Conservation (phyloP, 352 stramenopile species). For the Phytophthora sansomeana region DNA sequence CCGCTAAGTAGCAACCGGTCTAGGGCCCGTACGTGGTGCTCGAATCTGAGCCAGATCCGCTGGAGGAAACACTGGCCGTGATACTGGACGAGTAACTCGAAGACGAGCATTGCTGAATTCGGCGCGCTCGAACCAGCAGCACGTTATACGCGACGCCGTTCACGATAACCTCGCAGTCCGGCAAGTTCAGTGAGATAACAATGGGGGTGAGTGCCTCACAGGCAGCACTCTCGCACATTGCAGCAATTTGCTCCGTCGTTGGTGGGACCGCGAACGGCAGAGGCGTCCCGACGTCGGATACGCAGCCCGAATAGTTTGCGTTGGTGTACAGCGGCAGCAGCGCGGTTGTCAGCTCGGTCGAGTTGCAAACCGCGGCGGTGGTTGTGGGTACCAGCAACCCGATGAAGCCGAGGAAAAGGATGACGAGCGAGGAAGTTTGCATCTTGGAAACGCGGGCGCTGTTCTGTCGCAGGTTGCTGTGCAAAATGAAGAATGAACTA, state of each 20-base stretch:
- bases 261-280: conserved; percentile 20
- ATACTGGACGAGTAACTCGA: conserved; percentile 16
- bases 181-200: conserved; percentile 13
- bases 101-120: conserved; percentile 20
- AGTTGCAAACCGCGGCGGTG: conserved; percentile 27
- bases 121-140: conserved; percentile 17
- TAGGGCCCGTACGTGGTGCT: background rate
- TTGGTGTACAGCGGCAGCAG: conserved; percentile 10
- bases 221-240: conserved; percentile 26
- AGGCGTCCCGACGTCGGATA: conserved; percentile 9
- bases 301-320: conserved; percentile 11
- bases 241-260: conserved; percentile 12
- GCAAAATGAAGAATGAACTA: conserved; percentile 13
- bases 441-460: conserved; percentile 6
- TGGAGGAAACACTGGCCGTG: conserved; percentile 10
- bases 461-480: background rate
- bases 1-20: too few relatives aligned
- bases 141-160: conserved; percentile 29
- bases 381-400: conserved; percentile 10
- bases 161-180: conserved; percentile 25
- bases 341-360: conserved; percentile 15
- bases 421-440: conserved; percentile 32
- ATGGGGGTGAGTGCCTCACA: conserved; percentile 18
- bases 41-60: background rate
- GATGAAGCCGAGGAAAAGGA: conserved; percentile 32